phyloP scores from a whole-genome alignment of 176 grass and related monocot genomes.

The Eragrostis curvula region DNA sequence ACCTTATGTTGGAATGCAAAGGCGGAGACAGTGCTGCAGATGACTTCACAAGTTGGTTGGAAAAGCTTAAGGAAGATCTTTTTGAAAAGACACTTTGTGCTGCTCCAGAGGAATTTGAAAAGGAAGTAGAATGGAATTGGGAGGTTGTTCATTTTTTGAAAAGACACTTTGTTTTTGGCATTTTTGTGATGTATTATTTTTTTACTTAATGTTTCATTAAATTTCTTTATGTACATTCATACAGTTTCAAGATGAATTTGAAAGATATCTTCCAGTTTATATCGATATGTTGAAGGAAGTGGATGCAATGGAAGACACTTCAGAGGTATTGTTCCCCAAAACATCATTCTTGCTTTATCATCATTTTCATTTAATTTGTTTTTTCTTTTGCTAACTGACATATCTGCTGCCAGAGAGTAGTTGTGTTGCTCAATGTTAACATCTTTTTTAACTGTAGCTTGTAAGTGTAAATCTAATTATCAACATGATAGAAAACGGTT shows the following conservation, averaged over 20 bases:
- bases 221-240: neutral
- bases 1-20: neutral
- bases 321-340: neutral
- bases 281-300: conserved; percentile 30
- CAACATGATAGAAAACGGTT: neutral
- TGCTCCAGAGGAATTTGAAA: conserved; percentile 20
- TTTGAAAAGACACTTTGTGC: conserved; percentile 9
- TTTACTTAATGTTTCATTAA: neutral
- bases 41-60: conserved; percentile 4
- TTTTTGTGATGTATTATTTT: neutral
- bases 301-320: conserved; percentile 17
- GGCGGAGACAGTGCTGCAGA: neutral
- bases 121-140: conserved; percentile 31
- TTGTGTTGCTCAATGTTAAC: neutral
- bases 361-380: neutral
- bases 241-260: conserved; percentile 44
- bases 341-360: too few relatives aligned
- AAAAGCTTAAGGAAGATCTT: conserved; percentile 27
- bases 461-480: neutral
- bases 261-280: conserved; percentile 28
- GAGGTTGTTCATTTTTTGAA: conserved; percentile 17
- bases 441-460: neutral
- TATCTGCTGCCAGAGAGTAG: neutral
- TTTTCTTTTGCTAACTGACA: neutral
- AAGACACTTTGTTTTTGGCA: neutral